These are phyloP conservation scores for Chlamydomonas schloesseri DNA, from an alignment of 139 green algal genomes.

Conservation along the genomic window DNA sequence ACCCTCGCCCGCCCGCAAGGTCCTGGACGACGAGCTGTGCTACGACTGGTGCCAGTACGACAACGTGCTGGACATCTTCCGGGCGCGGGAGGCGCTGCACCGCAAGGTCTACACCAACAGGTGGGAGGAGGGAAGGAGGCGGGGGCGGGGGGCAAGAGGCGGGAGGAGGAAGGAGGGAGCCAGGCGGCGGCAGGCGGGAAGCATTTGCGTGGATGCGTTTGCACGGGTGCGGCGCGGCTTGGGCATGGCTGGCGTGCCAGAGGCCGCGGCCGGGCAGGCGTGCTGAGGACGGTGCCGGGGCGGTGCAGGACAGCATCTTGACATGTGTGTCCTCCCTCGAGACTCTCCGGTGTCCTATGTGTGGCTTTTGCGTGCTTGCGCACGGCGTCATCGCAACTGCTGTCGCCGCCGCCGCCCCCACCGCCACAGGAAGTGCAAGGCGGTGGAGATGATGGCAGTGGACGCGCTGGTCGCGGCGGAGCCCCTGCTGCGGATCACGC, in stretches of 20 bases:
- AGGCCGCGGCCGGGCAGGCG: no score
- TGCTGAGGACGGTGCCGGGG: no score
- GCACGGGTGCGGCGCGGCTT: no score
- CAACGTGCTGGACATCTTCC: slow-evolving; percentile 85
- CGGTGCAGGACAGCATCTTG: no score
- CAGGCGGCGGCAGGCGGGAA: neutral
- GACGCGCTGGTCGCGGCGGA: slow-evolving; percentile 68
- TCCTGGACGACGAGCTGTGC: slow-evolving; percentile 85
- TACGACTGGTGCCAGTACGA: slow-evolving; percentile 85
- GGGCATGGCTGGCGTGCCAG: no score
- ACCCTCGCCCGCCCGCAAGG: slow-evolving; percentile 40
- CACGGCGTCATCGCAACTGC: no score
- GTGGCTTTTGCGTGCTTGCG: no score
- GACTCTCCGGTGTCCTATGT: no score
- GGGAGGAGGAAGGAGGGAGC: neutral
- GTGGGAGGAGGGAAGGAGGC: neutral
- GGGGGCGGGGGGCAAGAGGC: neutral
- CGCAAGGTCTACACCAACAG: slow-evolving; percentile 45
- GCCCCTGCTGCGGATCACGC: slow-evolving; percentile 47
- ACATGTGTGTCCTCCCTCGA: no score
- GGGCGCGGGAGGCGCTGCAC: slow-evolving; percentile 79
- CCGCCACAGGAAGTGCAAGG: slow-evolving; percentile 53
- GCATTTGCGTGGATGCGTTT: no score
- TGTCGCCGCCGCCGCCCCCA: no score
- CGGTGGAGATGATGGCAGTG: slow-evolving; percentile 73